Evolutionary conservation across 2,329 filamentous ascomycete species (phyloP), one percentile per base, ranked within the genome.

Genomic region (Helotiales sp.): DNA sequence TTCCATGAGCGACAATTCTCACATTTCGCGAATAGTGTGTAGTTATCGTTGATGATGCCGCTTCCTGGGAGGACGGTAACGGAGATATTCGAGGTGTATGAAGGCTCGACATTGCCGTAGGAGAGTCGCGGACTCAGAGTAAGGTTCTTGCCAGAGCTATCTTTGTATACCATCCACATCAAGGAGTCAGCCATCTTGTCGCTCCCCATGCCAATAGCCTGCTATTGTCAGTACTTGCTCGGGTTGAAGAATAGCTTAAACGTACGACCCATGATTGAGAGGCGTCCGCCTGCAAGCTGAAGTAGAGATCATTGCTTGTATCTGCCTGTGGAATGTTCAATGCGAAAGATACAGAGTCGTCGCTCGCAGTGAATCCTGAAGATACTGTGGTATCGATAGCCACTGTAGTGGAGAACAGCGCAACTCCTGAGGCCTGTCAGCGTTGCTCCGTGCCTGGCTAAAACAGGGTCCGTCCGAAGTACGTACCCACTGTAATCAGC

Each of bases 61-160:
- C 79, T 80, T n/a, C 76, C 78, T 3, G 73, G 57, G 0, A 85
- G 74, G 2, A 78, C 63, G 17, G 76, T 70, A 61, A 79, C 72
- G 7, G 75, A 63, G 58, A 84, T 71, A 15, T 76, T 71, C 3
- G 74, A 68, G 17, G 67, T 66, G 69, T 77, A 77, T 13, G 71
- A 68, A 9, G 83, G 83, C 67, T 86, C 83, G 63, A 75, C 76
- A 63, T 84, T 73, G 44, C 77, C 79, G 52, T 74, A 72, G 33
- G 77, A 73, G 30, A 80, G 67, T 51, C 83, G 81, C 1, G 82
- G 80, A 25, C 81, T 84, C 56, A 86, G 74, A 25, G 81, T 85
- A 55, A 84, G 76, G 61, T 81, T 80, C 52, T 75, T 70, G 53
- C 74, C 76, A 5, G 72, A 72, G 4, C 71, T 68, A 55, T 77